phyloP scores from a whole-genome alignment of 805 yeast genomes.

The Barnettozyma pratensis region DNA sequence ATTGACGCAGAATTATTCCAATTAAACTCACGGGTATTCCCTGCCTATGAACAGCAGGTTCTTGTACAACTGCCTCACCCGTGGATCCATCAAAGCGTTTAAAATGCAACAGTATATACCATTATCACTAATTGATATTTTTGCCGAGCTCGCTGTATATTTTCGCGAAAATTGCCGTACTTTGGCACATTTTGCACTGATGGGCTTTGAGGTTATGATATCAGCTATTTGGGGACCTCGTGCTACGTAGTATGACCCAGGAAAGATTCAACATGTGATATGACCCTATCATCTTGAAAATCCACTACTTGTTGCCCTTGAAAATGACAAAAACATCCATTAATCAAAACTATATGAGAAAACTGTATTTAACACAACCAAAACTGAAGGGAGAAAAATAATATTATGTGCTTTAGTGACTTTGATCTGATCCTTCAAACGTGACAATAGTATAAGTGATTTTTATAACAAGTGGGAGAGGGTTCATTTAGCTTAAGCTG shows the following conservation, averaged over 20 bases:
- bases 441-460: not conserved
- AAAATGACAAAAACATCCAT: not conserved
- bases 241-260: no score
- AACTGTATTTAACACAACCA: not conserved
- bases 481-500: conserved; percentile 5
- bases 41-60: conserved; percentile 15
- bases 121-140: no score
- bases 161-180: no score
- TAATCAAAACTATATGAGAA: not conserved
- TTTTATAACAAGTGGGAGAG: not conserved
- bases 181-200: not conserved
- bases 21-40: conserved; percentile 18
- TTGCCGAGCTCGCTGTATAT: no score
- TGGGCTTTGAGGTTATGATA: no score
- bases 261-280: no score
- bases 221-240: no score
- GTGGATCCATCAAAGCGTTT: conserved; percentile 13
- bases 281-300: no score
- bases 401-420: not conserved
- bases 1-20: no score
- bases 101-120: no score
- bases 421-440: not conserved
- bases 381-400: no score
- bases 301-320: no score
- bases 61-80: conserved; percentile 17